Evolutionary conservation across 2,329 filamentous ascomycete genomes (phyloP).

Genomic region (Metarhizium guizhouense): DNA sequence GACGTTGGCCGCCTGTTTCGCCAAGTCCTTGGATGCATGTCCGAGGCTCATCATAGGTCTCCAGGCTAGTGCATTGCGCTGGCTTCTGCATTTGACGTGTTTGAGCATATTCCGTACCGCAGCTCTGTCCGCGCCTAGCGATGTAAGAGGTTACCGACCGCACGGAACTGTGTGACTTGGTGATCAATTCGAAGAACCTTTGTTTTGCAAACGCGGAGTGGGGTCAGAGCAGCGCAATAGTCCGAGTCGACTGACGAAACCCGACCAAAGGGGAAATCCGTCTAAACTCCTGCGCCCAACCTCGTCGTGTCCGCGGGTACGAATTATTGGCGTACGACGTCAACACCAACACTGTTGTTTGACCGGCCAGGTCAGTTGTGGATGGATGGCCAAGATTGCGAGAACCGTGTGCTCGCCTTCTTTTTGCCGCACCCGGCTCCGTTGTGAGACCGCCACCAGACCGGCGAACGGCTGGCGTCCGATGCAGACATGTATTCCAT

Average conservation of each 20-base stretch:
- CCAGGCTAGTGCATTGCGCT: not conserved
- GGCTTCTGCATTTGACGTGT: not conserved
- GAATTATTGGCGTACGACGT: not conserved
- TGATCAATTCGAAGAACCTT: slow-evolving; percentile 3
- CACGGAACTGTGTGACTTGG: slow-evolving; percentile 5
- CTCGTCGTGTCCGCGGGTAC: not conserved
- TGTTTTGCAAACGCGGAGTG: slow-evolving; percentile 2
- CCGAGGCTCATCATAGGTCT: not conserved
- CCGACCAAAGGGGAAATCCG: not conserved
- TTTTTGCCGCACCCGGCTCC: not conserved
- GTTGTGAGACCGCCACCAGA: not conserved
- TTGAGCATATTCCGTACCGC: not conserved
- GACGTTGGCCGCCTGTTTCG: not conserved
- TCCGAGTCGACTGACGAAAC: not conserved
- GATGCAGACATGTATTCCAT: not conserved
- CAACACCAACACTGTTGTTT: too few species aligned
- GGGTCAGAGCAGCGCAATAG: not conserved
- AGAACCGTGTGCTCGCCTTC: too few species aligned
- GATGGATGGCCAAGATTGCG: too few species aligned
- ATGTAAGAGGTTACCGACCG: slow-evolving; percentile 8
- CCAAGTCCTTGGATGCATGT: not conserved
- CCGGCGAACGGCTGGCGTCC: not conserved
- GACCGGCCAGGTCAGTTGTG: too few species aligned
- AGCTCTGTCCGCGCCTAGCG: not conserved
- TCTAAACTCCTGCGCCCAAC: not conserved